Percentiles rank a stretch among this genome's conserved stretches.
phyloP scores from a whole-genome alignment of 2,329 filamentous ascomycete species.

The Cercospora zeina region DNA sequence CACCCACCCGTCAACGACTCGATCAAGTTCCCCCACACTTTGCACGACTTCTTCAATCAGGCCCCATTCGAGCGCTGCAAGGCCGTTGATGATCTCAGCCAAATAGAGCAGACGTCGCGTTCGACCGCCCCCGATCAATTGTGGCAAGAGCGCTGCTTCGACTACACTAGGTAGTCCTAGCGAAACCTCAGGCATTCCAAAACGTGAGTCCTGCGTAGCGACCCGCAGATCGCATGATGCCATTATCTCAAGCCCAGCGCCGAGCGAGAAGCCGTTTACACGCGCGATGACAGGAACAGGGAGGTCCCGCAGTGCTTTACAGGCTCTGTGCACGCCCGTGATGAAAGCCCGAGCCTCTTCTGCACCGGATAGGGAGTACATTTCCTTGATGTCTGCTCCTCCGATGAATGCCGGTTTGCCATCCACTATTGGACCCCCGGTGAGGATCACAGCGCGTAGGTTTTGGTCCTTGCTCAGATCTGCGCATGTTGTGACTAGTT shows the following conservation, averaged over 20 bases:
- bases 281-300: constrained; percentile 44
- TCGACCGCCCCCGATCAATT: constrained; percentile 44
- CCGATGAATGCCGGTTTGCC: constrained; percentile 37
- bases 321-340: constrained; percentile 38
- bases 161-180: constrained; percentile 46
- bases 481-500: constrained; percentile 27
- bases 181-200: constrained; percentile 46
- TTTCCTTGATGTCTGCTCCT: constrained; percentile 38
- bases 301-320: constrained; percentile 40
- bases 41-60: constrained; percentile 43
- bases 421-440: constrained; percentile 25
- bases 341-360: constrained; percentile 43
- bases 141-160: constrained; percentile 43
- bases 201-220: constrained; percentile 38
- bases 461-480: constrained; percentile 19
- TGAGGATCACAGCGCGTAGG: constrained; percentile 35
- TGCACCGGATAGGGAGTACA: constrained; percentile 31
- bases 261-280: constrained; percentile 44
- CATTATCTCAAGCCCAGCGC: constrained; percentile 43
- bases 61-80: constrained; percentile 41
- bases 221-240: constrained; percentile 44
- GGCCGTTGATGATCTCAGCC: constrained; percentile 41
- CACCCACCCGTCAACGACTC: constrained; percentile 40
- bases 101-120: constrained; percentile 42
- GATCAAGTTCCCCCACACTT: constrained; percentile 34